Evolutionary conservation across 2,329 filamentous ascomycete genomes (phyloP).

Genomic region (Tolypocladium paradoxum): DNA sequence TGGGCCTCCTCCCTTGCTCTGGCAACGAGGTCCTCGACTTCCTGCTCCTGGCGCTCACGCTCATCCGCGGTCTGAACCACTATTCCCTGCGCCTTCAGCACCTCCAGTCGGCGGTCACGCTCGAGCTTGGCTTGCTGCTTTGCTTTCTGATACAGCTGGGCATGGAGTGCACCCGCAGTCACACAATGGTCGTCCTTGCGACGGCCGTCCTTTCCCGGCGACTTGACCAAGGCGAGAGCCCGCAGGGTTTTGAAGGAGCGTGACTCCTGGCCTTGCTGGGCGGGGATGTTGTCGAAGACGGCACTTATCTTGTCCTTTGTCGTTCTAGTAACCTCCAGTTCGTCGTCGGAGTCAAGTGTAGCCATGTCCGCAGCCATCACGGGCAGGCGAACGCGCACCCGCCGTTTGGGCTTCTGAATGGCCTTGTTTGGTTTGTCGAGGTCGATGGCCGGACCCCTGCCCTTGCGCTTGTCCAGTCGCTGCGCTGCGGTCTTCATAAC

Average conservation of each 20-base stretch:
- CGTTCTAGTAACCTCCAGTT: conserved; percentile 50
- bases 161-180: conserved; percentile 58
- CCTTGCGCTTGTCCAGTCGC: conserved; percentile 48
- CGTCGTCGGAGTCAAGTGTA: conserved; percentile 40
- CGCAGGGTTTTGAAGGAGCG: conserved; percentile 58
- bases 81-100: conserved; percentile 69
- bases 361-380: conserved; percentile 25
- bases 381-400: conserved; percentile 40
- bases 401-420: conserved; percentile 27
- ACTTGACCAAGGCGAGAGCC: conserved; percentile 61
- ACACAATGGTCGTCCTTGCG: conserved; percentile 43
- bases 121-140: conserved; percentile 71
- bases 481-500: conserved; percentile 18
- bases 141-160: conserved; percentile 57
- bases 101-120: conserved; percentile 64
- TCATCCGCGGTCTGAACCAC: conserved; percentile 79
- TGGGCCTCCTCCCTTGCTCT: conserved; percentile 68
- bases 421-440: conserved; percentile 11
- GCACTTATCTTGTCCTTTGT: conserved; percentile 42
- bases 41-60: conserved; percentile 66
- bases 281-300: conserved; percentile 62
- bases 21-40: conserved; percentile 80
- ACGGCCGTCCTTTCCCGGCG: conserved; percentile 43
- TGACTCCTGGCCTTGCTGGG: conserved; percentile 50
- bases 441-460: conserved; percentile 30